Conservation (phyloP, 176 grass and related monocot species). For the Miscanthus lutarioriparius region DNA sequence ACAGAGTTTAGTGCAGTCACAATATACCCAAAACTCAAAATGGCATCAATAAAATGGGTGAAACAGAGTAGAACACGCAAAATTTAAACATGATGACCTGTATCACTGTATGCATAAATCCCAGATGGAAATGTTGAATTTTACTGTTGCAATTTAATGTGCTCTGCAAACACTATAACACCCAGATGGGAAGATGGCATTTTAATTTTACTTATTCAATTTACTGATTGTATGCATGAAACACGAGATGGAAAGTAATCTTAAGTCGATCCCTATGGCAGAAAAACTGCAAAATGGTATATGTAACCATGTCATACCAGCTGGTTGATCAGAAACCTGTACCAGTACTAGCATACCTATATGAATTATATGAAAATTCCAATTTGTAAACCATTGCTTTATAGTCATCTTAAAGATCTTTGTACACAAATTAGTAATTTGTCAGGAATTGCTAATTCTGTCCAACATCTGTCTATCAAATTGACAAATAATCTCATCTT, state of each 20-base stretch:
- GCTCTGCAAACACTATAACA: not conserved
- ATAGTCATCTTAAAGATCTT: not conserved
- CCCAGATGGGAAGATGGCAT: not conserved
- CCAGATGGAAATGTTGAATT: not conserved
- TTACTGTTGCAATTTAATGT: not conserved
- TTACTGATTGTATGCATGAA: not conserved
- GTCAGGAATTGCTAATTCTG: not conserved
- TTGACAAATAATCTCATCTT: not conserved
- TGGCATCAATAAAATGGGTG: not conserved
- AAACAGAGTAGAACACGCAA: not conserved
- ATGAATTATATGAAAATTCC: not conserved
- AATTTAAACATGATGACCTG: not conserved
- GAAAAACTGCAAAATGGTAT: not conserved
- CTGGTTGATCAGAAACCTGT: not conserved
- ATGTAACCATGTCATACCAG: not conserved
- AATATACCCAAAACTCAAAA: not conserved
- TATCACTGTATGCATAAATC: not conserved
- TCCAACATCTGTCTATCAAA: not conserved
- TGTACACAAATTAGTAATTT: not conserved
- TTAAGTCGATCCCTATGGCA: not conserved
- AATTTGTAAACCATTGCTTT: not conserved
- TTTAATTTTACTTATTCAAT: no score
- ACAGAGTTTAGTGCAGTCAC: not conserved
- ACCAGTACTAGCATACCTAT: not conserved
- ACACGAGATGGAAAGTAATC: not conserved